Base-by-base conservation (phyloP, 2,329 filamentous ascomycete species). In the Fusarium brevicatenulatum region DNA sequence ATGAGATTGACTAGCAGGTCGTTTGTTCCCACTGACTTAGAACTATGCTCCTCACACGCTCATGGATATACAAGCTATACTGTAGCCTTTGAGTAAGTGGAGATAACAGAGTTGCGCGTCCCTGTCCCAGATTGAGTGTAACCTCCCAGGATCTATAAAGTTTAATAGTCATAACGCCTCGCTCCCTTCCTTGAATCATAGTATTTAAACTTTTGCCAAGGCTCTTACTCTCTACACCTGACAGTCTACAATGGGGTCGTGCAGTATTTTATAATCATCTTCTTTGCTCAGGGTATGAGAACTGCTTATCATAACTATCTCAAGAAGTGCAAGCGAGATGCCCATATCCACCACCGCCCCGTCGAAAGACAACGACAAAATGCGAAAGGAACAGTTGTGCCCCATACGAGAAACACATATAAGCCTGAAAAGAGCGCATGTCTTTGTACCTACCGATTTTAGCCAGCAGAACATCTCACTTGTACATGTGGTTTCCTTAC, bases 371-470 rank as follows among this genome's bases (percentile, higher is more conserved):
- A n/a, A 4, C 0, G 0, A 28, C 7, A n/a, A 11, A n/a, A 16
- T 11, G 8, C 3, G 0, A 0, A 6, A 32, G 28, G 15, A 18
- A 32, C 5, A 12, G 15, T 2, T 5, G 0, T 10, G 2, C 11
- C n/a, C 21, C 15, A 13, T 13, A 15, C 0, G 4, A 5, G 5
- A 4, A 9, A 13, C 11, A 23, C 3, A 50, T 19, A 34, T 52
- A 23, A 23, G 2, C 1, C 30, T 7, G 12, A 4, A 0, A 4
- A 10, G 8, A 5, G 3, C 3, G 0, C 2, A 10, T 13, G 0
- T 23, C 0, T 3, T 18, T 13, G 1, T 11, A 19, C 4, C 5
- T 4, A 5, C 16, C 0, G 0, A 4, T 0, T 23, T 18, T 28
- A 32, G 15, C 0, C 34, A 4, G 5, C 13, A 34, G 5, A 16